Evolutionary conservation across 768 basidiomycete genomes (phyloP).

Genomic region (Podaxis pistillaris): DNA sequence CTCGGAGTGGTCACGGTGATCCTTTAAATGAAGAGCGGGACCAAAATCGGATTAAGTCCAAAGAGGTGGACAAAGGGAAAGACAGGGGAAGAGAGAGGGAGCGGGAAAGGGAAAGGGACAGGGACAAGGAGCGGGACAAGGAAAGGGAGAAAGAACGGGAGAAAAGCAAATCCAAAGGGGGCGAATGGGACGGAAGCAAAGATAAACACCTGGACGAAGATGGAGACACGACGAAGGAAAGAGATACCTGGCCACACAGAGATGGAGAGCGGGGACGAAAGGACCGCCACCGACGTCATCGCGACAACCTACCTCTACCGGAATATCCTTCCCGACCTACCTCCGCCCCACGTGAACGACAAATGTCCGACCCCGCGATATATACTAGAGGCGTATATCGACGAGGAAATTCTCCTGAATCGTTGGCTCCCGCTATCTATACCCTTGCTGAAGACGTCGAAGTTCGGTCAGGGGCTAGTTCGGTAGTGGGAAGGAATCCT

Average conservation of each 20-base stretch:
- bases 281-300: background rate
- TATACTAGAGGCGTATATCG: background rate
- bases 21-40: background rate
- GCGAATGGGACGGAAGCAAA: constrained; percentile 14
- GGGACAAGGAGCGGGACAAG: background rate
- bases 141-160: background rate
- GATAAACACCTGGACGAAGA: constrained; percentile 8
- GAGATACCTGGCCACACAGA: constrained; percentile 4
- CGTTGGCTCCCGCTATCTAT: constrained; percentile 1
- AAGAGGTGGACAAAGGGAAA: background rate
- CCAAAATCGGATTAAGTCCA: background rate
- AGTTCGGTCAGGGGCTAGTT: background rate
- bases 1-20: background rate
- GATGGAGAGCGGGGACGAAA: constrained; percentile 8
- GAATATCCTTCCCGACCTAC: background rate
- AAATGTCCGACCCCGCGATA: background rate
- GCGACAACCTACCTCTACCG: background rate
- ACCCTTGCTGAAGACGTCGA: constrained; percentile 9
- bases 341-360: background rate
- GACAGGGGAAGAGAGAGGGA: background rate
- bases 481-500: background rate
- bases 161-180: background rate
- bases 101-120: background rate
- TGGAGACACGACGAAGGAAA: constrained; percentile 10
- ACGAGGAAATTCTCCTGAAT: constrained; percentile 1